phyloP scores from a whole-genome alignment of 192 early-diverging fungal species.

The Anaeromyces robustus region DNA sequence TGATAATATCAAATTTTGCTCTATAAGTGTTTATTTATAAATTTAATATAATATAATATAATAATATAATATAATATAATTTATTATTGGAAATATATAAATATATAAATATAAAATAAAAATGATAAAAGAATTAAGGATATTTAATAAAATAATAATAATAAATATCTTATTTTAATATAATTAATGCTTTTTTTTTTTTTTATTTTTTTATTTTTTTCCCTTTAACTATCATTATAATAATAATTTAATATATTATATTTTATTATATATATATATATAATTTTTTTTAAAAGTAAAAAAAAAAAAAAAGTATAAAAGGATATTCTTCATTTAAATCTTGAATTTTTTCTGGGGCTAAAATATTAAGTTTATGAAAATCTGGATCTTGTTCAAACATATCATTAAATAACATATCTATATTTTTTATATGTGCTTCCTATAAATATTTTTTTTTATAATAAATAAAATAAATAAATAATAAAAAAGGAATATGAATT shows the following conservation, averaged over 20 bases:
- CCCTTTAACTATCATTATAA: no score
- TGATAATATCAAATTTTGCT: conserved; percentile 36
- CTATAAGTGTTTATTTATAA: neutral
- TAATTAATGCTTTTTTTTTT: no score
- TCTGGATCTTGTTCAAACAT: conserved; percentile 41
- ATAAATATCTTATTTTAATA: no score
- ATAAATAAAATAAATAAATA: neutral
- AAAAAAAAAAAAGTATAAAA: neutral
- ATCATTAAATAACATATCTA: conserved; percentile 30
- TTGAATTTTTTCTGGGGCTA: conserved; percentile 18
- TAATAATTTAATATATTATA: no score
- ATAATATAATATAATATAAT: no score
- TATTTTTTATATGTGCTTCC: conserved; percentile 30
- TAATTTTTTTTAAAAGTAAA: neutral
- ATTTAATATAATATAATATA: neutral
- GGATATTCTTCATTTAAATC: conserved; percentile 33
- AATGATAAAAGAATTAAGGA: no score
- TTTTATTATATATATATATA: no score
- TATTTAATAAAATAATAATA: no score
- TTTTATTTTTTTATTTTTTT: no score
- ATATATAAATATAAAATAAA: no score
- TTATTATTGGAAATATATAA: no score
- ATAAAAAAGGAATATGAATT: no score
- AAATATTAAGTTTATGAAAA: conserved; percentile 19
- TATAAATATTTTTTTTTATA: neutral